Base-by-base conservation (phyloP, 768 basidiomycete species). In the Sistotremastrum niveocremeum region DNA sequence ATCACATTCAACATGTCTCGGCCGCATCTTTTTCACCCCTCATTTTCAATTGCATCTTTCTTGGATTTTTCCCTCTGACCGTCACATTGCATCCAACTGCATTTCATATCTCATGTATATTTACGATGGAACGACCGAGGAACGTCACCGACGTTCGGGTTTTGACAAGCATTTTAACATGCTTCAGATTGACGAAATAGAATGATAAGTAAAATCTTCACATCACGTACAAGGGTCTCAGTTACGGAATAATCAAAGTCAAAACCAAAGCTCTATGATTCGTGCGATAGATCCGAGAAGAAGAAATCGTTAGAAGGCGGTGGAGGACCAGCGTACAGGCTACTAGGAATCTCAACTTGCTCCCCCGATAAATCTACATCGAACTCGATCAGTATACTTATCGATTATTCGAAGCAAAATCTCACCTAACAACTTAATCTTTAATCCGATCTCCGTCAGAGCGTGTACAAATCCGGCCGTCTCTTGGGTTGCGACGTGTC, bases 371-470 rank as follows among this genome's bases (percentile, higher is more conserved):
- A 69, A 65, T 93, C 90, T 85, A 54, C 8, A 49, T 46, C 38
- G 35, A 34, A 41, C 40, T 44, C 7, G 45, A 41, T 38, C 5
- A 8, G 32, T 28, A n/a, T 43, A 37, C 33, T 29, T 37, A 41
- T 6, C 8, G 7, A 34, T 12, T 9, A 8, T 30, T 8, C 7
- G 11, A 45, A 10, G 42, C 11, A 34, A 10, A 33, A 33, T 64
- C 79, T 41, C 49, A 85, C 86, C 85, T 34, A 91, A 70, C 52
- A 93, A 65, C 61, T 90, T 88, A 58, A 94, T 87, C 64, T 90
- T 93, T 44, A 93, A 63, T 2, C 89, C 90, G 50, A 94, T 87
- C 54, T 91, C 89, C 2, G 90, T 94, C 53, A 94, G 65, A 6
- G 82, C 79, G 56, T 85, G 75, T 7, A 94, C 83, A 56, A 89